Evolutionary conservation across 2,329 filamentous ascomycete species (phyloP).

Genomic region (Talaromyces sp.): DNA sequence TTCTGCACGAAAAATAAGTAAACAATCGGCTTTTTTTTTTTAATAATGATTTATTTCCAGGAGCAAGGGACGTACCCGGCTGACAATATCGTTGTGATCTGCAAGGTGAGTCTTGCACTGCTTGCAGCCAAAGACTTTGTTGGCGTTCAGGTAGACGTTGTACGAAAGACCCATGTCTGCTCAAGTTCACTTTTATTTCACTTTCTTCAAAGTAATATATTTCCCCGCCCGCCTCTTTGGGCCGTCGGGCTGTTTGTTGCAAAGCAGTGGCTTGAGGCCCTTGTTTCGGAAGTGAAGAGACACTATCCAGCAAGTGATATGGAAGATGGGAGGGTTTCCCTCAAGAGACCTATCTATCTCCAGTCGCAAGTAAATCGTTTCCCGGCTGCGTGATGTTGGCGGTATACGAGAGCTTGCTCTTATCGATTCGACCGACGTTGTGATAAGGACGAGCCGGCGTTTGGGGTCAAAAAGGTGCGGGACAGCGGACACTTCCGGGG

Average conservation of each 20-base stretch:
- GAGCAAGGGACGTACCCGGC: constrained; percentile 59
- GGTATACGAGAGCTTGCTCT: not conserved
- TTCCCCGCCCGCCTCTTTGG: not conserved
- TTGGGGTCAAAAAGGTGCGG: not conserved
- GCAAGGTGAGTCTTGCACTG: constrained; percentile 92
- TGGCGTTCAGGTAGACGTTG: constrained; percentile 83
- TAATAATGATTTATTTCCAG: not conserved
- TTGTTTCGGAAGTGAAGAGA: not conserved
- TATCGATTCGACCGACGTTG: not conserved
- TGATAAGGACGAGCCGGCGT: not conserved
- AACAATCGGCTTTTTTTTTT: not conserved
- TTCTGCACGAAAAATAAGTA: constrained; percentile 54
- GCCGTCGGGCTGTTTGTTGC: not conserved
- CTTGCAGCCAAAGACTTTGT: constrained; percentile 89
- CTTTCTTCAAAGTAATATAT: not conserved
- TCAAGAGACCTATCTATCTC: not conserved
- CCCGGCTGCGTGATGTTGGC: not conserved
- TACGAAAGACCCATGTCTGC: constrained; percentile 75
- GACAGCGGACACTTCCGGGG: not conserved
- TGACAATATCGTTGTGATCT: constrained; percentile 94
- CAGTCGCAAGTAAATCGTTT: not conserved
- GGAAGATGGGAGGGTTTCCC: not conserved
- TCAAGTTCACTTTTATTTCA: not conserved
- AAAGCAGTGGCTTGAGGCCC: not conserved
- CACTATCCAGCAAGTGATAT: not conserved